These are phyloP conservation scores for Astrocystis sublimbata DNA, from an alignment of 495 filamentous ascomycete genomes.

Conservation along the genomic window DNA sequence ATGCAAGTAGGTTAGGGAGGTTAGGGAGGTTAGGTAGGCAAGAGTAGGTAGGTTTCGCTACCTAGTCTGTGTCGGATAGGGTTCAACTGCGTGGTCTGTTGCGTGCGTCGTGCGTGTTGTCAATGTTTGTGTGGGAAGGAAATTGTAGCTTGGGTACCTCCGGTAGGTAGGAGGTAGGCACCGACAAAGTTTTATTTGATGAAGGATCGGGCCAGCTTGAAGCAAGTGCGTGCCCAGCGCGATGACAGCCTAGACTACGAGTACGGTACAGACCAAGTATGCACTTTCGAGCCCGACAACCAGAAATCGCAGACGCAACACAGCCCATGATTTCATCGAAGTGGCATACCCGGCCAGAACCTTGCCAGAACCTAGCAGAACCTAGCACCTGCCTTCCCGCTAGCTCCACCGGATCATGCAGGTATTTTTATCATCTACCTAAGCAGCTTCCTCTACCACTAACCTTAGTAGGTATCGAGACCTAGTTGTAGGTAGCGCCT, in stretches of 20 bases:
- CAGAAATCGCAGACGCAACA: not conserved
- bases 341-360: no score
- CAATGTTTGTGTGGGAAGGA: not conserved
- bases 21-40: not conserved
- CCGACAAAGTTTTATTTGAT: no score
- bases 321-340: slow-evolving; percentile 14
- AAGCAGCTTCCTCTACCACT: no score
- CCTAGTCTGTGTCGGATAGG: not conserved
- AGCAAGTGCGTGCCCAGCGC: not conserved
- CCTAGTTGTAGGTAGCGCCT: no score
- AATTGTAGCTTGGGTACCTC: no score
- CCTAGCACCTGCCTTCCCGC: not conserved
- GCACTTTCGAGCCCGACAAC: not conserved
- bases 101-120: no score
- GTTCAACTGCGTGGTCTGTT: no score
- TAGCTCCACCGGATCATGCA: not conserved
- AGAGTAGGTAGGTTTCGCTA: not conserved
- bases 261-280: no score
- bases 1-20: not conserved
- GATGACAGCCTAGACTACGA: slow-evolving; percentile 14
- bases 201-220: slow-evolving; percentile 5
- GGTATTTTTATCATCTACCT: not conserved
- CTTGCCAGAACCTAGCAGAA: not conserved
- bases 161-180: no score
- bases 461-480: no score